Conservation (phyloP, 164 flowering plant species). For the Liquidambar formosana region DNA sequence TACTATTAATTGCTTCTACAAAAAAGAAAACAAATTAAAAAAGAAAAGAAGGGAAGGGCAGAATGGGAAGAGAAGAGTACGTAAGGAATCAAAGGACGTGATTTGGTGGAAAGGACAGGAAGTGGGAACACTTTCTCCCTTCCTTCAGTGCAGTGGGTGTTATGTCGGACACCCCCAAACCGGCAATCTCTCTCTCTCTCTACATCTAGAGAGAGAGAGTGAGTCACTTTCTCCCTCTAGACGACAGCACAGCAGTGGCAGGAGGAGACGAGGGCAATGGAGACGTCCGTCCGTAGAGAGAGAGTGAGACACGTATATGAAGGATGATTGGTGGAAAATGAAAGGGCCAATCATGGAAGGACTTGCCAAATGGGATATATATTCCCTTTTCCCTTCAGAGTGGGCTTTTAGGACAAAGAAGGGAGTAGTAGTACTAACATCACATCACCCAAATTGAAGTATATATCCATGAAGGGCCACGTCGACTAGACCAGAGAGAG, state of each 20-base stretch:
- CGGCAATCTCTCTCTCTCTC: background rate
- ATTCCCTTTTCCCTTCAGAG: background rate
- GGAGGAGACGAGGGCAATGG: background rate
- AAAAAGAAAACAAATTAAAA: too few relatives aligned
- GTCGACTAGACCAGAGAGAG: background rate
- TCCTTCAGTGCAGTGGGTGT: conserved; percentile 14
- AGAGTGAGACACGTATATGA: background rate
- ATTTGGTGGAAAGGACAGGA: conserved; percentile 12
- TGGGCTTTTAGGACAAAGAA: too few relatives aligned
- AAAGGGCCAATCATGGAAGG: background rate
- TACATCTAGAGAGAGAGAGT: too few relatives aligned
- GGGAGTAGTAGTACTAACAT: too few relatives aligned
- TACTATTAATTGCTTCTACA: too few relatives aligned
- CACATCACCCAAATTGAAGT: background rate
- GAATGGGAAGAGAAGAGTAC: background rate
- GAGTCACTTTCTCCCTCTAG: background rate
- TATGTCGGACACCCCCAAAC: conserved; percentile 6
- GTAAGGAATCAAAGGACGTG: background rate
- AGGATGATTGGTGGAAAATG: background rate
- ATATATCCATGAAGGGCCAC: background rate
- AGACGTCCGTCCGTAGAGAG: too few relatives aligned
- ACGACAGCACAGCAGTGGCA: background rate
- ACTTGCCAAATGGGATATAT: too few relatives aligned
- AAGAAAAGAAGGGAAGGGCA: background rate
- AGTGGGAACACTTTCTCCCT: conserved; percentile 7